A percentile compares a stretch with the other conserved stretches of the same genome.
phyloP scores from a whole-genome alignment of 495 filamentous ascomycete species.

The Podospora sp. region DNA sequence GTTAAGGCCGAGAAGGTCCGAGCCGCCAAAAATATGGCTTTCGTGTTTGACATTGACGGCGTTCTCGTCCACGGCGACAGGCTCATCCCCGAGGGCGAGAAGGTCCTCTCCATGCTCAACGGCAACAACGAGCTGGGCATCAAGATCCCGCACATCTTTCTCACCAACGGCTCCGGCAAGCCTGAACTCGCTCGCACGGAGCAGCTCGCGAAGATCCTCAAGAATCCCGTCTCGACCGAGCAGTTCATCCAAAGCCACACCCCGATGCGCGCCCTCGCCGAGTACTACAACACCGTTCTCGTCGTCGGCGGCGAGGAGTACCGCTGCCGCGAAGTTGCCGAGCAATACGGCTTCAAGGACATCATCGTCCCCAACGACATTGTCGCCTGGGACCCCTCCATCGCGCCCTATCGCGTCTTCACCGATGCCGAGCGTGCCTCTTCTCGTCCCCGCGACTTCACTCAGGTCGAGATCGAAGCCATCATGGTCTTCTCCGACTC shows the following conservation, averaged over 20 bases:
- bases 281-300: conserved; percentile 67
- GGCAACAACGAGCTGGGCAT: conserved; percentile 69
- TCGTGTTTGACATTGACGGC: conserved; percentile 69
- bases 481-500: conserved; percentile 84
- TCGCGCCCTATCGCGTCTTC: conserved; percentile 66
- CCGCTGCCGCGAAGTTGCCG: conserved; percentile 66
- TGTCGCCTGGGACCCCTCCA: conserved; percentile 60
- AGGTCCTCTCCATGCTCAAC: conserved; percentile 64
- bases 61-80: conserved; percentile 67
- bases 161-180: conserved; percentile 69
- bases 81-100: conserved; percentile 61
- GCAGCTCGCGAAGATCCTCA: conserved; percentile 61
- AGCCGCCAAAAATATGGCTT: conserved; percentile 67
- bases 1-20: conserved; percentile 68
- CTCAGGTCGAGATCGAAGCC: conserved; percentile 72
- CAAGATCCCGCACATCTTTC: conserved; percentile 72
- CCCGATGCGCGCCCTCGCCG: conserved; percentile 66
- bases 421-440: conserved; percentile 60
- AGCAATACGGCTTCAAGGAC: conserved; percentile 67
- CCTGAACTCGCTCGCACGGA: conserved; percentile 58
- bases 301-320: conserved; percentile 69
- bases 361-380: conserved; percentile 70
- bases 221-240: conserved; percentile 59
- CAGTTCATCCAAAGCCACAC: conserved; percentile 72
- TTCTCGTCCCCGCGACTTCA: conserved; percentile 64